Evolutionary conservation across 805 yeast genomes (phyloP), one percentile per base, ranked within the genome.

Genomic region (Sungouiozyma ichnusensis): DNA sequence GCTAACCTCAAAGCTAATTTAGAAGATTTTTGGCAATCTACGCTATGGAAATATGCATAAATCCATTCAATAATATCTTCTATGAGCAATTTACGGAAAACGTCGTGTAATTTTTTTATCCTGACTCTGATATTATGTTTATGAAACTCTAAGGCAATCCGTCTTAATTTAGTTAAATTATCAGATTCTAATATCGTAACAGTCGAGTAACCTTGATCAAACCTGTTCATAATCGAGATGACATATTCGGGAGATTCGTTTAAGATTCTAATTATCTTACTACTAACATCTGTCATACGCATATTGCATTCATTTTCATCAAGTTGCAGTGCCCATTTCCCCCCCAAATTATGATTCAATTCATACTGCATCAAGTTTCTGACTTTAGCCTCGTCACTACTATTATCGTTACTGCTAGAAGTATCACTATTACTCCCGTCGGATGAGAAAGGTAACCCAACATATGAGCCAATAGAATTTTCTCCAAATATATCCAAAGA

Each of bases 161-260:
- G 35, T 27, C 50, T 46, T 20, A 60, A 40, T 35, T 47, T 50
- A 1, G 33, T 31, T 8, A 41, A 41, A 32, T 57, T 52, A 14
- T 41, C 34, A 16, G 57, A 49, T 35, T 48, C 47, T 6, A 52
- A 36, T 1, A 60, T 41, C 2, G 55, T 54, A 3, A 54, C 55
- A 19, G 54, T 47, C 1, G 51, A 43, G 7, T 39, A 38, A 1
- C 50, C 54, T 7, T 39, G 41, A 31, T 49, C 53, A 14, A 60
- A 39, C 41, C 40, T 36, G 3, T 42, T 43, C 9, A 50, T 45
- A 18, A 60, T 48, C 33, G 49, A 44, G 1, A 53, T 41, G 2
- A 57, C 60, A 42, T 48, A 57, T 44, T 54, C 57, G 2, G 48
- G 41, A 1, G 62, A 60, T 20, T 48, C 55, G 18, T 55, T 45